phyloP scores from a whole-genome alignment of 306 rosid genomes.

The Quercus glauca region DNA sequence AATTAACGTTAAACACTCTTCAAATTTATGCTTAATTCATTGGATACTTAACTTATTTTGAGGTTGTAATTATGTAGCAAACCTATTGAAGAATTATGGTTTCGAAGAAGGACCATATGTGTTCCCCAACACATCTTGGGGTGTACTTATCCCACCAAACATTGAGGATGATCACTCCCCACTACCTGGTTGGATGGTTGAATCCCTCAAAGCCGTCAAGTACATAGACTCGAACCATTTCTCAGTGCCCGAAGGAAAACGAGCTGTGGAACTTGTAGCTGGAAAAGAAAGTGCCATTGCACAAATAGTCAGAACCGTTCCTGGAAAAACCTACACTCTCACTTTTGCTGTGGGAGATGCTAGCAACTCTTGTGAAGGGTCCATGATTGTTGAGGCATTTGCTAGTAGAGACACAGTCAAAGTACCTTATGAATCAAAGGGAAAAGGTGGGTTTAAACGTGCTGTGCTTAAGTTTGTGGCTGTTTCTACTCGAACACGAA shows the following conservation, averaged over 20 bases:
- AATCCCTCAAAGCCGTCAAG: constrained; percentile 90
- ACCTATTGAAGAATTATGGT: constrained; percentile 71
- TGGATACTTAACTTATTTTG: background rate
- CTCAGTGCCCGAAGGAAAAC: constrained; percentile 70
- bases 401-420: constrained; percentile 69
- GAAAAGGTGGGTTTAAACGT: constrained; percentile 84
- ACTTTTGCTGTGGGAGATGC: constrained; percentile 85
- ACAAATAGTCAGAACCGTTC: constrained; percentile 72
- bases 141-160: constrained; percentile 90
- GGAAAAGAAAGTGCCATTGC: constrained; percentile 98
- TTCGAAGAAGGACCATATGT: constrained; percentile 88
- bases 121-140: constrained; percentile 81
- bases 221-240: constrained; percentile 82
- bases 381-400: constrained; percentile 85
- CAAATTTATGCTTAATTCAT: too few relatives aligned
- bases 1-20: too few relatives aligned
- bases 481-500: constrained; percentile 43
- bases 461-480: constrained; percentile 75
- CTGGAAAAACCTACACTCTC: constrained; percentile 66
- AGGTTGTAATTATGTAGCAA: constrained; percentile 35
- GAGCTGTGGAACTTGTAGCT: constrained; percentile 82
- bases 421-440: constrained; percentile 86
- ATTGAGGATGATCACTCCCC: constrained; percentile 94
- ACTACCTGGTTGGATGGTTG: constrained; percentile 96
- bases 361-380: constrained; percentile 82